Evolutionary conservation across 306 rosid genomes (phyloP).

Genomic region (Notholithocarpus densiflorus): DNA sequence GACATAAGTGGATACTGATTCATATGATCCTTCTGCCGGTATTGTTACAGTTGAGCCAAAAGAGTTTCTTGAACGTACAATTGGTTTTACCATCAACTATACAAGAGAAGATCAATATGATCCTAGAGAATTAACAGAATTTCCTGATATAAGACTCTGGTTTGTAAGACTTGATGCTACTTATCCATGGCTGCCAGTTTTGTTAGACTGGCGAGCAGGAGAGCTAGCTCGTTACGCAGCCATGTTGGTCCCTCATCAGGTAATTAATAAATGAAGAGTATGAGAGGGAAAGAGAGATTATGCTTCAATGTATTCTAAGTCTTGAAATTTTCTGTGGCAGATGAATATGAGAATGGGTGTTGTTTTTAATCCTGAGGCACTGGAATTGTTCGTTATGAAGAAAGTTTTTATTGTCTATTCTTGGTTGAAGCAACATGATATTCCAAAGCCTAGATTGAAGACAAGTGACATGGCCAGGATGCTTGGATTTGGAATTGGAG

Average conservation of each 20-base stretch:
- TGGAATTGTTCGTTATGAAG: conserved; percentile 79
- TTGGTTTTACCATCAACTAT: conserved; percentile 81
- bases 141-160: conserved; percentile 85
- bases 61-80: conserved; percentile 66
- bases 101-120: conserved; percentile 68
- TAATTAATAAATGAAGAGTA: conserved; percentile 17
- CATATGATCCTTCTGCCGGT: conserved; percentile 16
- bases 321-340: conserved; percentile 37
- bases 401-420: conserved; percentile 75
- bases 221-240: conserved; percentile 94
- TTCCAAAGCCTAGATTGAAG: conserved; percentile 76
- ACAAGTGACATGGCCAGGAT: conserved; percentile 86
- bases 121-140: conserved; percentile 75
- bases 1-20: conserved; percentile 4
- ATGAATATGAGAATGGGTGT: conserved; percentile 89
- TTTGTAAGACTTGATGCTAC: conserved; percentile 86
- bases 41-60: conserved; percentile 59
- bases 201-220: conserved; percentile 92
- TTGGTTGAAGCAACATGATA: conserved; percentile 81
- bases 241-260: conserved; percentile 98
- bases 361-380: conserved; percentile 89
- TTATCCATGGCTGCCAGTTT: conserved; percentile 90
- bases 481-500: conserved; percentile 95
- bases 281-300: not conserved
- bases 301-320: not conserved